These are phyloP conservation scores for Sclerotiophoma versabilis DNA, from an alignment of 2,329 filamentous ascomycete species.

Conservation along the genomic window DNA sequence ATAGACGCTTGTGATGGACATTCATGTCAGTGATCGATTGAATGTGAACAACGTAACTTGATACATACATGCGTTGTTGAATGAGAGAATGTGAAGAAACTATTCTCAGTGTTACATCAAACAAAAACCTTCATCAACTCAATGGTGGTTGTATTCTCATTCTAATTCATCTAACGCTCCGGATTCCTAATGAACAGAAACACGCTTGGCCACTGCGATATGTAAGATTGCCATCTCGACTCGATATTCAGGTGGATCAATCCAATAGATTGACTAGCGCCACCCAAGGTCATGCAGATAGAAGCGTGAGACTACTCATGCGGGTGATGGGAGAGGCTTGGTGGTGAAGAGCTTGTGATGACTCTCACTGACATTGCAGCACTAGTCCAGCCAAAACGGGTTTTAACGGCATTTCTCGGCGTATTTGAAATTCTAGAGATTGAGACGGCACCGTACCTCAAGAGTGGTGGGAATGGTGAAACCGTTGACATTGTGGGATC, in stretches of 20 bases:
- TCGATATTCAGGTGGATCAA: not conserved
- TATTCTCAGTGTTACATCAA: too few species aligned
- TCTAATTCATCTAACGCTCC: not conserved
- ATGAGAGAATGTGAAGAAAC: too few species aligned
- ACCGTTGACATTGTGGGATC: too few species aligned
- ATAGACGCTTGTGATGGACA: not conserved
- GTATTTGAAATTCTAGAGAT: not conserved
- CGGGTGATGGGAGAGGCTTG: constrained; percentile 6
- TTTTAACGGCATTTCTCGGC: constrained; percentile 7
- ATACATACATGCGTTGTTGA: not conserved
- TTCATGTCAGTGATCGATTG: not conserved
- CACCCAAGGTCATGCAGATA: not conserved
- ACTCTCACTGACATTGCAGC: not conserved
- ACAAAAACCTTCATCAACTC: too few species aligned
- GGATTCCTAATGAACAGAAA: not conserved
- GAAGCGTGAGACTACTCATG: not conserved
- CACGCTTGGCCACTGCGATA: not conserved
- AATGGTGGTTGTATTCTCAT: not conserved
- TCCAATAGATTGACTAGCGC: constrained; percentile 1
- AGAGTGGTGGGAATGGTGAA: too few species aligned
- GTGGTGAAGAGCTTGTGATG: not conserved
- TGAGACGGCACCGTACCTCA: too few species aligned
- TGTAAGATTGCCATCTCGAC: constrained; percentile 1
- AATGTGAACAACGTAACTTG: not conserved
- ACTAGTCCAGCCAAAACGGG: not conserved